These are phyloP conservation scores for Colletotrichum tropicale DNA, from an alignment of 2,329 filamentous ascomycete species.

Conservation along the genomic window DNA sequence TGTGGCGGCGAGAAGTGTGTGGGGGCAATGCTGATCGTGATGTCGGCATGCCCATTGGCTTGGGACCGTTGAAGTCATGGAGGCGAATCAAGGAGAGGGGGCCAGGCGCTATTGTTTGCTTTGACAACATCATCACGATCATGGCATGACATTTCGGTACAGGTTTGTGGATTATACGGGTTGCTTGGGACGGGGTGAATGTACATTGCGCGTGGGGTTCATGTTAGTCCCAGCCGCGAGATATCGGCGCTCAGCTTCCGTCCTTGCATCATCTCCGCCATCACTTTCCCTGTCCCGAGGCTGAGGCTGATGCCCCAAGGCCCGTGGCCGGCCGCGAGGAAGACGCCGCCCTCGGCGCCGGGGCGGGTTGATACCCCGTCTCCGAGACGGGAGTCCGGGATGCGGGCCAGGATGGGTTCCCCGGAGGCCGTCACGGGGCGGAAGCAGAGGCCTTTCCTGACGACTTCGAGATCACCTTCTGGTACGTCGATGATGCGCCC, in stretches of 20 bases:
- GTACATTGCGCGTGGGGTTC: not conserved
- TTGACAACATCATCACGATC: not conserved
- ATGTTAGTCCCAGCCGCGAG: constrained; percentile 42
- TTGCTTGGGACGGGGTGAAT: not conserved
- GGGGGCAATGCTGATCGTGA: not conserved
- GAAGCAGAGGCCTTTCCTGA: constrained; percentile 74
- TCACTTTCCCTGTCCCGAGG: constrained; percentile 72
- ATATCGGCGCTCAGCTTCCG: constrained; percentile 64
- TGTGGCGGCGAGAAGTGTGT: not conserved
- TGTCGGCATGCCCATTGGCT: not conserved
- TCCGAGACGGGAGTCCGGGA: constrained; percentile 63
- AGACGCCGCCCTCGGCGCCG: constrained; percentile 65
- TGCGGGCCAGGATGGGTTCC: constrained; percentile 63
- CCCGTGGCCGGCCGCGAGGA: constrained; percentile 74
- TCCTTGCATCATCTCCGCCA: constrained; percentile 73
- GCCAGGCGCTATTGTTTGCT: not conserved
- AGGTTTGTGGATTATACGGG: not conserved
- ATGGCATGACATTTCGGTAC: not conserved
- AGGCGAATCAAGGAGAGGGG: not conserved
- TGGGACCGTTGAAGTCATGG: not conserved
- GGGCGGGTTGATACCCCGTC: constrained; percentile 43
- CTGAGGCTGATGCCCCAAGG: constrained; percentile 74
- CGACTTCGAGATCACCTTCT: constrained; percentile 60
- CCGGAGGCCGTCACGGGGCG: constrained; percentile 71
- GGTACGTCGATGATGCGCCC: constrained; percentile 50